These are phyloP conservation scores for Pseudogymnoascus sp. DNA, from an alignment of 2,329 filamentous ascomycete species.

Conservation along the genomic window DNA sequence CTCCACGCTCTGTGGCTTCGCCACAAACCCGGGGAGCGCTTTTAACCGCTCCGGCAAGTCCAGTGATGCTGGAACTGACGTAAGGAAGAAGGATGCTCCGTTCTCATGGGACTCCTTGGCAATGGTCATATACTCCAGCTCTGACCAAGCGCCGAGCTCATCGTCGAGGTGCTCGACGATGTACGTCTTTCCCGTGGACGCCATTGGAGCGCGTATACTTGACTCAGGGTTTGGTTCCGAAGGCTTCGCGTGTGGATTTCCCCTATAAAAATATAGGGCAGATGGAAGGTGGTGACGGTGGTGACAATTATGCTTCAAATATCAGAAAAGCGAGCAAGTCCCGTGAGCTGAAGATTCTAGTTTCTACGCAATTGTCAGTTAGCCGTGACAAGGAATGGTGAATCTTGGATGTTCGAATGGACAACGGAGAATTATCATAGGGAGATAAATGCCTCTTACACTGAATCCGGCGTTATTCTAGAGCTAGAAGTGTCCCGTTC, in stretches of 20 bases:
- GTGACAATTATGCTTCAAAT: neutral
- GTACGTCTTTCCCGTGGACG: slow-evolving; percentile 56
- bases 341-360: neutral
- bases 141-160: slow-evolving; percentile 89
- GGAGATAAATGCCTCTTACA: neutral
- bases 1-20: slow-evolving; percentile 73
- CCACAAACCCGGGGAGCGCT: slow-evolving; percentile 52
- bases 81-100: slow-evolving; percentile 67
- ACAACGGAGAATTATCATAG: neutral
- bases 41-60: slow-evolving; percentile 52
- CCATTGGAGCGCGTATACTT: slow-evolving; percentile 27
- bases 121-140: slow-evolving; percentile 85
- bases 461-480: neutral
- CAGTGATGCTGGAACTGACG: slow-evolving; percentile 65
- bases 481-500: slow-evolving; percentile 1
- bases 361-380: neutral
- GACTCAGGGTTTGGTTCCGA: neutral
- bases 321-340: slow-evolving; percentile 1
- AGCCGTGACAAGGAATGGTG: neutral
- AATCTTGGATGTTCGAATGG: neutral
- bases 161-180: slow-evolving; percentile 95
- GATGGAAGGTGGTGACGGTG: neutral
- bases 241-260: neutral
- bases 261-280: neutral
- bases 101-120: slow-evolving; percentile 66